Conservation (phyloP, 2,329 filamentous ascomycete species). For the Paraphoma chrysanthemicola region DNA sequence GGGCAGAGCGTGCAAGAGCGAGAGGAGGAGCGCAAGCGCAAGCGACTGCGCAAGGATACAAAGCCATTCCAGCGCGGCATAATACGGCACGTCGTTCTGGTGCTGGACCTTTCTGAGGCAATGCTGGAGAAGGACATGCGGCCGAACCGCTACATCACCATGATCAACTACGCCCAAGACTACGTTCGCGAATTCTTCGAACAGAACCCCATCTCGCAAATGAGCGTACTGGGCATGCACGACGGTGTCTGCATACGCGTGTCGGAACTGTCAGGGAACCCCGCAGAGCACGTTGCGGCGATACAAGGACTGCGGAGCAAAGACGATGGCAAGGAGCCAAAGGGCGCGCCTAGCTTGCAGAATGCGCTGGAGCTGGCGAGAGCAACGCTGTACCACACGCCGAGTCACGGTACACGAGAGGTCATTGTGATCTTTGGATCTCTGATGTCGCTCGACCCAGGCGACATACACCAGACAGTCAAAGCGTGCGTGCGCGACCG, state of each 20-base stretch:
- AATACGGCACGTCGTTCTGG: constrained; percentile 91
- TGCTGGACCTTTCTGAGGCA: constrained; percentile 89
- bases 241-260: constrained; percentile 87
- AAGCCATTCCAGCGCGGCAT: constrained; percentile 96
- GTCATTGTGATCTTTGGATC: constrained; percentile 92
- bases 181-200: constrained; percentile 97
- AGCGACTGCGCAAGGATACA: constrained; percentile 83
- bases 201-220: constrained; percentile 96
- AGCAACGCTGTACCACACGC: constrained; percentile 89
- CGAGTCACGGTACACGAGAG: constrained; percentile 91
- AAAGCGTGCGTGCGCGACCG: constrained; percentile 77
- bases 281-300: constrained; percentile 82
- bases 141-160: constrained; percentile 83
- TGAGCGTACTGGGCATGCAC: constrained; percentile 90
- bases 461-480: constrained; percentile 94
- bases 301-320: constrained; percentile 69
- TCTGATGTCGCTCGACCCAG: constrained; percentile 87
- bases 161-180: constrained; percentile 80
- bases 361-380: constrained; percentile 96
- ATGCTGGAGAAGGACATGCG: constrained; percentile 96
- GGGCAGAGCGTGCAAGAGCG: constrained; percentile 73
- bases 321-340: constrained; percentile 67
- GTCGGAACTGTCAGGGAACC: constrained; percentile 90
- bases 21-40: constrained; percentile 83
- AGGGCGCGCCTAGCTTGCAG: constrained; percentile 69